A percentile compares a stretch with the other conserved stretches of the same genome.
Evolutionary conservation across 2,329 filamentous ascomycete species (phyloP).

Genomic region (Stromatinia cepivora): DNA sequence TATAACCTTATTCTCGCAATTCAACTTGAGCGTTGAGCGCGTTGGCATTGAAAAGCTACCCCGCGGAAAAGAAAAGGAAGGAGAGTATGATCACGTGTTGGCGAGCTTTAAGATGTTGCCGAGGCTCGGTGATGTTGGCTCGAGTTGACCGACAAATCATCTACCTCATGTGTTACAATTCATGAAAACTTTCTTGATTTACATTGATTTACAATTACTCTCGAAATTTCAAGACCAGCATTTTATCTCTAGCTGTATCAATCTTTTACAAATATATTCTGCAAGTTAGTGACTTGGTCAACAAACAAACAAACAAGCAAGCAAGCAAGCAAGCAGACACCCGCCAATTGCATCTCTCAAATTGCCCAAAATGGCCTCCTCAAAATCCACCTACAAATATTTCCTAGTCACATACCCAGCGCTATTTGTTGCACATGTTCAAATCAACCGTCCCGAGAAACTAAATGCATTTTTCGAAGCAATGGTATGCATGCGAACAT

Average conservation of each 20-base stretch:
- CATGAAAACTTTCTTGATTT: neutral
- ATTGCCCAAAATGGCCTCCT: conserved; percentile 26
- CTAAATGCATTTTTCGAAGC: conserved; percentile 82
- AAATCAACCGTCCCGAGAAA: conserved; percentile 85
- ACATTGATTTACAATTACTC: neutral
- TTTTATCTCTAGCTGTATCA: neutral
- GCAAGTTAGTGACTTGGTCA: neutral
- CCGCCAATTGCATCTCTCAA: neutral
- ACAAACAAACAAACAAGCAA: conserved; percentile 3
- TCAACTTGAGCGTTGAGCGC: no score
- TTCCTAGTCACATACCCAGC: conserved; percentile 67
- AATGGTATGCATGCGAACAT: conserved; percentile 50
- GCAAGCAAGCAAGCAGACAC: neutral
- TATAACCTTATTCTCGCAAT: no score
- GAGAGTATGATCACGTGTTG: neutral
- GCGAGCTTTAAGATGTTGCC: neutral
- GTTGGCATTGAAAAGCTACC: neutral
- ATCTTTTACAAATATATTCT: neutral
- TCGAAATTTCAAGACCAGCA: neutral
- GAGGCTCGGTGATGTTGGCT: conserved; percentile 16
- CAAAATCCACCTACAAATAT: conserved; percentile 31
- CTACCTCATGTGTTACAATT: neutral
- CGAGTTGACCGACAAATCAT: neutral
- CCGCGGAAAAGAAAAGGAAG: neutral
- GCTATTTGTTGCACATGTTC: conserved; percentile 80